Base-by-base conservation (phyloP, 352 stramenopile genomes). In the Chrysophaeum taylorii region DNA sequence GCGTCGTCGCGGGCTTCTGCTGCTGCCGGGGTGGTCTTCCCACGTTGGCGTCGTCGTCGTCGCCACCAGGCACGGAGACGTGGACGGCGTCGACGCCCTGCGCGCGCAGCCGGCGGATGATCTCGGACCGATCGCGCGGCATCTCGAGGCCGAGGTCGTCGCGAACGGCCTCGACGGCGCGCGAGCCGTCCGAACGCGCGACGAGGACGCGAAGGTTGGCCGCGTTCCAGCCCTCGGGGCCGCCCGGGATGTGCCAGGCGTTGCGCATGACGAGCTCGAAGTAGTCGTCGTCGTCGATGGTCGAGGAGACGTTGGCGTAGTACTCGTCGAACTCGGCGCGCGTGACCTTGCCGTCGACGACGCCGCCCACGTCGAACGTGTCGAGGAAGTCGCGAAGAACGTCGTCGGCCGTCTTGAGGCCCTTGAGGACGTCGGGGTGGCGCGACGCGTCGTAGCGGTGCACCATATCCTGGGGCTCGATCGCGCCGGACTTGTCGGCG, bases 211-310 rank as follows among this genome's bases (percentile, higher is more conserved):
- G 82, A 35, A 84, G 63, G 42, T 91, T 82, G 78, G 92, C 93
- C 27, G 83, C 86, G 62, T 80, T 82, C 79, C 78, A 88, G 29
- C 86, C 87, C 0, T 70, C 70, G 2, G 41, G 27, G 33, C 89
- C 89, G 4, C 88, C 89, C 52, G 80, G 89, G 18, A 95, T 78
- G 39, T 92, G 85, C 88, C 75, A 82, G 0, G 77, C 76, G 54
- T 83, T 95, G 68, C 89, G 86, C 73, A 94, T 93, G 82, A 94
- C 89, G 63, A 95, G 70, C 53, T 80, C 75, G 42, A 76, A 80
- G 73, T 89, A 84, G 70, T 92, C 87, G 77, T 94, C 89, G 63
- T 82, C 76, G 45, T 72, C 70, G 60, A 95, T 89, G 18, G 80
- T 83, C 0, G 82, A 85, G 64, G 84, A 89, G 33, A 94, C 68